Percentiles rank a stretch among this genome's conserved stretches.
Evolutionary conservation across 768 basidiomycete genomes (phyloP).

Genomic region (Leccinum obscurum): DNA sequence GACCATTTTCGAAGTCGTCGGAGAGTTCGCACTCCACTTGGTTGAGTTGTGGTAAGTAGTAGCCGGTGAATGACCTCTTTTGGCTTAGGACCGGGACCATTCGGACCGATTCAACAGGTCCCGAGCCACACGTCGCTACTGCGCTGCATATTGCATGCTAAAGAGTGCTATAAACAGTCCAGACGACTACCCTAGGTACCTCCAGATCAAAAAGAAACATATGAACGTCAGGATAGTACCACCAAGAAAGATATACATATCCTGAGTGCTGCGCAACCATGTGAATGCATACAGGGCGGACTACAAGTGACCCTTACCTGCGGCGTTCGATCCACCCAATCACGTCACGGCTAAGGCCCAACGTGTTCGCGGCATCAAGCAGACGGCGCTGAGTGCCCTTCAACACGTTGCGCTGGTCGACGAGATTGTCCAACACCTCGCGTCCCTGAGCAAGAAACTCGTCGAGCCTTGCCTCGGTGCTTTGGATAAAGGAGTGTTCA

Average conservation of each 20-base stretch:
- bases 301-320: slow-evolving; percentile 51
- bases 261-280: slow-evolving; percentile 68
- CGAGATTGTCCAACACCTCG: slow-evolving; percentile 87
- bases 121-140: slow-evolving; percentile 5
- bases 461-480: slow-evolving; percentile 79
- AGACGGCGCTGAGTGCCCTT: slow-evolving; percentile 92
- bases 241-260: slow-evolving; percentile 89
- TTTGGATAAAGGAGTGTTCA: slow-evolving; percentile 88
- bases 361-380: slow-evolving; percentile 88
- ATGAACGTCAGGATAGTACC: slow-evolving; percentile 88
- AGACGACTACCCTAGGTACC: slow-evolving; percentile 66
- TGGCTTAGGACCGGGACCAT: neutral
- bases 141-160: neutral
- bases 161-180: slow-evolving; percentile 4
- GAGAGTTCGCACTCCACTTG: neutral
- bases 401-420: slow-evolving; percentile 89
- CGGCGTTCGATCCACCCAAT: slow-evolving; percentile 97
- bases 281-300: slow-evolving; percentile 12
- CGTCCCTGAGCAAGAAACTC: slow-evolving; percentile 91
- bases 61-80: slow-evolving; percentile 9
- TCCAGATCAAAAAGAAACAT: slow-evolving; percentile 92
- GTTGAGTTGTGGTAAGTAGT: neutral
- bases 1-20: slow-evolving; percentile 17
- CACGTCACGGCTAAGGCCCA: slow-evolving; percentile 91
- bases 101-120: neutral